A percentile compares a stretch with the other conserved stretches of the same genome.
These are phyloP conservation scores for Rhododendron williamsianum DNA, from an alignment of 148 eudicot genomes.

Conservation along the genomic window DNA sequence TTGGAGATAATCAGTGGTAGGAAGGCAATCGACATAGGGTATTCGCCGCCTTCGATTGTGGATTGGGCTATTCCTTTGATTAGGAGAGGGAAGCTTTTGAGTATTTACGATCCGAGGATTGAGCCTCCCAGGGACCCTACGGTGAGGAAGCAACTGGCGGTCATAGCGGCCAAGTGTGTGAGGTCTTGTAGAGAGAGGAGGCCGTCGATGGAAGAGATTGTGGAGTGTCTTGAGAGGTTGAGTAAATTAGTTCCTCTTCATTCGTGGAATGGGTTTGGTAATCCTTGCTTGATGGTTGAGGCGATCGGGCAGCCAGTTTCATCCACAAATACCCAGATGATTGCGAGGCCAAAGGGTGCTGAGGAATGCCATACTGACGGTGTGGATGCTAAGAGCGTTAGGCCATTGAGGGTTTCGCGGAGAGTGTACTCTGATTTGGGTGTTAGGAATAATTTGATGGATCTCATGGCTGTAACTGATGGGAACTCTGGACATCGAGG, in stretches of 20 bases:
- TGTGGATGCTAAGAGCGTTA: conserved; percentile 24
- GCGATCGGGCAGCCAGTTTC: conserved; percentile 55
- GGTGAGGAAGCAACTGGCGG: conserved; percentile 67
- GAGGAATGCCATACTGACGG: conserved; percentile 35
- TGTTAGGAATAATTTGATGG: conserved; percentile 71
- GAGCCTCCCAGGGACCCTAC: conserved; percentile 62
- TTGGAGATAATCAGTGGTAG: conserved; percentile 89
- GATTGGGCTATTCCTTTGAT: conserved; percentile 97
- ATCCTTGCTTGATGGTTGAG: conserved; percentile 91
- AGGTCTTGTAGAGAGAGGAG: conserved; percentile 80
- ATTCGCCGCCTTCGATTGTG: conserved; percentile 87
- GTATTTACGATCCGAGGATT: conserved; percentile 70
- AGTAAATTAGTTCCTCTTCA: conserved; percentile 58
- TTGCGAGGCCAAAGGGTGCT: conserved; percentile 29
- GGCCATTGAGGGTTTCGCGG: conserved; percentile 35
- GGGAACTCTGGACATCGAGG: conserved; percentile 30
- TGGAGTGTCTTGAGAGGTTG: conserved; percentile 48
- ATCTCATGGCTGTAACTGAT: conserved; percentile 57
- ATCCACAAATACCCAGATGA: conserved; percentile 19
- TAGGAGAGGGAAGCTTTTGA: conserved; percentile 54
- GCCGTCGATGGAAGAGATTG: conserved; percentile 79
- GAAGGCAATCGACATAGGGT: conserved; percentile 76
- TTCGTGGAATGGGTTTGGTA: conserved; percentile 71
- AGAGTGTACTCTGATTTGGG: conserved; percentile 89
- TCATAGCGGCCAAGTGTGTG: conserved; percentile 90